Percentiles rank a stretch among this genome's conserved stretches.
Evolutionary conservation across 352 stramenopile genomes (phyloP).

Genomic region (Pythium dissimile): DNA sequence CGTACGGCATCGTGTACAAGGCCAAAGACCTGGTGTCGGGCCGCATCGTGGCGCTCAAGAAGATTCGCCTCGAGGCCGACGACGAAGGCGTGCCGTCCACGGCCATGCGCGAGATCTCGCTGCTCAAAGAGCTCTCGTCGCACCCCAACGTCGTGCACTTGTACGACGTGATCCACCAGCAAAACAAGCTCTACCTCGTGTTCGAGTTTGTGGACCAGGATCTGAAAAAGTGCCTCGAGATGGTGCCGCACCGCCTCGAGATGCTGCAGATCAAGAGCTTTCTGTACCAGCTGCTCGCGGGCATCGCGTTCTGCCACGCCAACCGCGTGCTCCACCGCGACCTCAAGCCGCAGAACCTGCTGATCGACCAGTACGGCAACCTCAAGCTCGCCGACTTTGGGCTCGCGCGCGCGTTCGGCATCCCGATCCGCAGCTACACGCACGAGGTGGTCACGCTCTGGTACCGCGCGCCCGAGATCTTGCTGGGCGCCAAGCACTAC

Average conservation of each 20-base stretch:
- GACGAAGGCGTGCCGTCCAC: slow-evolving; percentile 98
- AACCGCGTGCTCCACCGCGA: slow-evolving; percentile 97
- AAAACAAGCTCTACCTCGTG: slow-evolving; percentile 86
- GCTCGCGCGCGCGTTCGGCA: slow-evolving; percentile 84
- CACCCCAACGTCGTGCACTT: slow-evolving; percentile 94
- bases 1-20: slow-evolving; percentile 97
- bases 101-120: slow-evolving; percentile 98
- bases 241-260: slow-evolving; percentile 89
- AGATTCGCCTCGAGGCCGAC: slow-evolving; percentile 98
- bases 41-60: slow-evolving; percentile 98
- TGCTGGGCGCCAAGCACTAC: slow-evolving; percentile 93
- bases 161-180: slow-evolving; percentile 81
- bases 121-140: slow-evolving; percentile 95
- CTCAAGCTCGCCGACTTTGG: slow-evolving; percentile 94
- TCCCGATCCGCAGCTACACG: slow-evolving; percentile 89
- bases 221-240: slow-evolving; percentile 88
- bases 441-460: slow-evolving; percentile 95
- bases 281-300: slow-evolving; percentile 74
- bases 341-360: slow-evolving; percentile 97
- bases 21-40: slow-evolving; percentile 87
- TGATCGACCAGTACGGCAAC: slow-evolving; percentile 84
- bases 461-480: slow-evolving; percentile 94
- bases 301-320: slow-evolving; percentile 94
- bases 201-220: slow-evolving; percentile 89
- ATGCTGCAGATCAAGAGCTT: slow-evolving; percentile 83